Evolutionary conservation across 2,329 filamentous ascomycete species (phyloP).

Genomic region (Epichloe amarillans): DNA sequence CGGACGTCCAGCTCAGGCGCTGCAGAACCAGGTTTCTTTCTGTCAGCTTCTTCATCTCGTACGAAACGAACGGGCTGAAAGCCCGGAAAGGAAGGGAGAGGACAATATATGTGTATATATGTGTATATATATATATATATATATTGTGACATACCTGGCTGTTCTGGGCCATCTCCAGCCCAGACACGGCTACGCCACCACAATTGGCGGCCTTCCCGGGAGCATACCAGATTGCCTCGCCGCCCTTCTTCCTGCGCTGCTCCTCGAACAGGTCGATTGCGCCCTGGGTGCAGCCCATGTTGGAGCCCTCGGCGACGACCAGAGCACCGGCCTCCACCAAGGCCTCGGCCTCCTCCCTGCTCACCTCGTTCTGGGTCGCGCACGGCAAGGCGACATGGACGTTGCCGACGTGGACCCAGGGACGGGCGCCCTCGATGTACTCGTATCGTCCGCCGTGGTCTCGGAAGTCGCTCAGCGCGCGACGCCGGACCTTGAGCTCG

Average conservation of each 20-base stretch:
- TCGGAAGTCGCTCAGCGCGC: constrained; percentile 60
- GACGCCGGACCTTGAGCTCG: constrained; percentile 72
- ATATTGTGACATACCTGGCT: constrained; percentile 30
- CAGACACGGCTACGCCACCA: constrained; percentile 92
- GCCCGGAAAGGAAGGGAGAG: neutral
- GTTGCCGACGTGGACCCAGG: constrained; percentile 80
- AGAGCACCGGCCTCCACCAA: constrained; percentile 64
- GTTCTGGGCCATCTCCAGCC: constrained; percentile 99
- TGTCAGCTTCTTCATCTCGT: neutral
- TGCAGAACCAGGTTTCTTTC: constrained; percentile 16
- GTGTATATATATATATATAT: too few species aligned
- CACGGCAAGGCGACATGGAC: constrained; percentile 87
- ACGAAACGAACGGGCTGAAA: too few species aligned
- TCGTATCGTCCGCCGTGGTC: constrained; percentile 55
- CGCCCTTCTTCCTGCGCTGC: constrained; percentile 55
- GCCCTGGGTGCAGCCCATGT: constrained; percentile 97
- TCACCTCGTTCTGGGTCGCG: constrained; percentile 97
- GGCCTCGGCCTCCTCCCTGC: constrained; percentile 72
- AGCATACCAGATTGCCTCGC: constrained; percentile 77
- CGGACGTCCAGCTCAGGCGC: constrained; percentile 70
- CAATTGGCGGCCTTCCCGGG: constrained; percentile 96
- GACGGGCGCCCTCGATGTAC: constrained; percentile 77
- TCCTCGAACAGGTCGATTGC: constrained; percentile 90
- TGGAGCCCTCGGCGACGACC: constrained; percentile 91
- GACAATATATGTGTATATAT: too few species aligned